A percentile compares a stretch with the other conserved stretches of the same genome.
Evolutionary conservation across 495 filamentous ascomycete species (phyloP).

Genomic region (Monascus purpureus): DNA sequence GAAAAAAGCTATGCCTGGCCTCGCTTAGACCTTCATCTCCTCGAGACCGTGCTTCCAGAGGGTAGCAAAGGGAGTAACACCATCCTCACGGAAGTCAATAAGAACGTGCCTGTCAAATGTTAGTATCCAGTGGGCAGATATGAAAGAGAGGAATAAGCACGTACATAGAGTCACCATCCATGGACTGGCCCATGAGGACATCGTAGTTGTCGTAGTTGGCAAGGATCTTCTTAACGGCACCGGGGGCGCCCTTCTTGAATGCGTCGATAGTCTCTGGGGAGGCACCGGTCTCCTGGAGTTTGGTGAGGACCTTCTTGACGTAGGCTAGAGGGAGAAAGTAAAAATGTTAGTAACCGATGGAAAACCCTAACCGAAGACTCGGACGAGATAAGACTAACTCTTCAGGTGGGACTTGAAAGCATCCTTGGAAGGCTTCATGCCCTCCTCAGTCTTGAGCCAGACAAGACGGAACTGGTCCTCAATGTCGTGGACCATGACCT

Average conservation of each 20-base stretch:
- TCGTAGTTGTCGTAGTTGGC: slow-evolving; percentile 89
- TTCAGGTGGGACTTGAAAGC: slow-evolving; percentile 68
- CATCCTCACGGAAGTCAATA: slow-evolving; percentile 95
- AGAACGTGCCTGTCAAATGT: slow-evolving; percentile 60
- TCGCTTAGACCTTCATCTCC: slow-evolving; percentile 92
- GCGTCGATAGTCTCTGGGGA: slow-evolving; percentile 48
- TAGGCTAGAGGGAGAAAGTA: slow-evolving; percentile 41
- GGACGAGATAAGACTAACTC: slow-evolving; percentile 34
- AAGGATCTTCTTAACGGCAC: slow-evolving; percentile 64
- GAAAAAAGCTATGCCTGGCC: too few species aligned
- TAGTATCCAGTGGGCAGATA: slow-evolving; percentile 7
- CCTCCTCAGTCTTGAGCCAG: slow-evolving; percentile 55
- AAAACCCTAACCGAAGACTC: not conserved
- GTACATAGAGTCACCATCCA: slow-evolving; percentile 86
- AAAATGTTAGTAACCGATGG: slow-evolving; percentile 1
- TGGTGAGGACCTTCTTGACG: slow-evolving; percentile 71
- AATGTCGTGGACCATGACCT: slow-evolving; percentile 75
- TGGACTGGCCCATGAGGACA: slow-evolving; percentile 80
- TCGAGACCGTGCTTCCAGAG: slow-evolving; percentile 93
- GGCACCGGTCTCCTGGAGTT: slow-evolving; percentile 47
- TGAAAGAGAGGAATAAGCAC: slow-evolving; percentile 9
- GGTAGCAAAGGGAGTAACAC: slow-evolving; percentile 73
- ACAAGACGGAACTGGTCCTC: slow-evolving; percentile 83
- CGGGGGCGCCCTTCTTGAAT: slow-evolving; percentile 62
- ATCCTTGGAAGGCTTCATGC: slow-evolving; percentile 51